phyloP scores from a whole-genome alignment of 805 yeast genomes.

The Pichia deserticola region DNA sequence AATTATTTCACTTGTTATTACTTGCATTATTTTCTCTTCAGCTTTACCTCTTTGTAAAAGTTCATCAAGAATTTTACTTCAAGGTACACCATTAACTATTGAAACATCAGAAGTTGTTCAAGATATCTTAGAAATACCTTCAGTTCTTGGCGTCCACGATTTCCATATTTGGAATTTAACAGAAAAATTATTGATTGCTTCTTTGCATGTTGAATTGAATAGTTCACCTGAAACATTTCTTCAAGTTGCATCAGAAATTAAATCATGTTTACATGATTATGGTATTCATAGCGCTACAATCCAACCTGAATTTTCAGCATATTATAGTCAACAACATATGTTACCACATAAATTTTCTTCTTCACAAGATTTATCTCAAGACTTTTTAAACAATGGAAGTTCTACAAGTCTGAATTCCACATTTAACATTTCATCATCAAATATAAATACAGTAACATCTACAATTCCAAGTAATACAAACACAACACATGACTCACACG shows the following conservation, averaged over 20 bases:
- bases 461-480: neutral
- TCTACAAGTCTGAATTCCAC: neutral
- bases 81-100: conserved; percentile 85
- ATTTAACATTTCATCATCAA: neutral
- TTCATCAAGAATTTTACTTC: conserved; percentile 80
- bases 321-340: conserved; percentile 24
- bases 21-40: conserved; percentile 80
- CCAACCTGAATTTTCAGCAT: conserved; percentile 77
- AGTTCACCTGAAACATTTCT: conserved; percentile 60
- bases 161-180: conserved; percentile 95
- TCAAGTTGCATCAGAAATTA: conserved; percentile 64
- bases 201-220: conserved; percentile 76
- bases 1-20: conserved; percentile 72
- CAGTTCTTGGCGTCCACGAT: conserved; percentile 84
- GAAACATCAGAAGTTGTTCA: conserved; percentile 66
- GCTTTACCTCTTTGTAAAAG: conserved; percentile 86
- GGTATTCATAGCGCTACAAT: conserved; percentile 93
- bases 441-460: neutral
- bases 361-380: conserved; percentile 9
- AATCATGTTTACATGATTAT: conserved; percentile 69
- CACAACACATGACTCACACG: neutral
- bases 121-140: conserved; percentile 59
- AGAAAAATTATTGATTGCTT: conserved; percentile 79
- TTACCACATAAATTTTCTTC: conserved; percentile 26
- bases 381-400: neutral